Base-by-base conservation (phyloP, 176 grass and related monocot species). In the Areca catechu region DNA sequence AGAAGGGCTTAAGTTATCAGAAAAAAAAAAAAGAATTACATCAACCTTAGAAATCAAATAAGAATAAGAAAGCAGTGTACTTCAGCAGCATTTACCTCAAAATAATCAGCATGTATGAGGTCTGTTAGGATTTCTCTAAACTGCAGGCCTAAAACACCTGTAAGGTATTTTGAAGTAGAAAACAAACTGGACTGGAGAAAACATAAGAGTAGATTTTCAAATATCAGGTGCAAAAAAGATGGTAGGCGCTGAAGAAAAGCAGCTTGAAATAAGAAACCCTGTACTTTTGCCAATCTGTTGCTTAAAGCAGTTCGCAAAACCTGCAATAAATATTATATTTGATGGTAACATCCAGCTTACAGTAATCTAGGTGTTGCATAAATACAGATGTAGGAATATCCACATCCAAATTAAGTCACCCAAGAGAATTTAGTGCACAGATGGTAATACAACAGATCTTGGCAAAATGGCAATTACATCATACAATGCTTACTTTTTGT, bases 111-210 rank as follows among this genome's bases (percentile, higher is more conserved):
- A 88, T 98, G 93, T 62, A 88, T 63, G 17, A 92, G 76, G 24
- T 98, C 84, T 24, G 87, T 98, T 65, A 98, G 80, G 79, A 89
- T 85, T 80, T 98, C 83, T 78, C 87, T 98, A 79, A 98, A 98
- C 16, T 69, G 63, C 76, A 98, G 63, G 51, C 82, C 85, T 61
- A 98, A 74, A 69, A 71, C 71, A 52, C 84, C 88, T 27, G 93
- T 92, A 54, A 98, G 69, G 58, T 92, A 98, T 54, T 98, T 98
- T 53, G 93, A 88, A 27, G 86, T 83, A 24, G 89, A 89, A 72
- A 75, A 85, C 53, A 92, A 34, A n/a, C 87, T 68, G 2, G 87
- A 98, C 43, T 98, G 93, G 71, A 91, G 83, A 72, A 98, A 98
- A 69, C 87, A 98, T 53, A 98, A 77, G 50, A 80, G 61, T 20